Base-by-base conservation (phyloP, 768 basidiomycete species). In the Phlebiopsis flavidoalba region DNA sequence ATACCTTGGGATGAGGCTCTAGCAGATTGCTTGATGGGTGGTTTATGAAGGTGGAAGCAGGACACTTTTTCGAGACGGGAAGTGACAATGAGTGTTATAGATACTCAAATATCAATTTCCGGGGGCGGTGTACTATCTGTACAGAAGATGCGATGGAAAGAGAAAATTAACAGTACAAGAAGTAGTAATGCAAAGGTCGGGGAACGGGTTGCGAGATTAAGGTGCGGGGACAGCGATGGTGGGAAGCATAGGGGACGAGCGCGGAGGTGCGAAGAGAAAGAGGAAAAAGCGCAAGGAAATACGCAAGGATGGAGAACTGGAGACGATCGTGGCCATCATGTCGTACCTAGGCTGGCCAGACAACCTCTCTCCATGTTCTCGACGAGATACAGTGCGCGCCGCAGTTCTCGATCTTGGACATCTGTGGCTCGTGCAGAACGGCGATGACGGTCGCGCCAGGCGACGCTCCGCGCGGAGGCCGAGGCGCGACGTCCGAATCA, bases 401-500 rank as follows among this genome's bases (percentile, higher is more conserved):
- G 51, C 80, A 81, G 59, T 77, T 74, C 65, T 81, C 78, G 50
- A 85, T 81, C 66, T 83, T 76, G 31, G 72, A 66, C 57, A 86
- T 74, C 64, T 83, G 67, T 91, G 89, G 57, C 81, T 83, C 8
- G 90, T 92, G 75, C 88, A 89, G 10, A n/a, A 91, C 79, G 5
- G 89, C 90, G 45, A 92, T 78, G 22, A 89, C 88, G 11, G 79
- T 86, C 12, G 87, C 84, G 35, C 90, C 90, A 83, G 0, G 88
- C 88, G 35, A 88, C 80, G 11, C 89, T n/a, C 90, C 0, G 88
- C 83, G 31, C 77, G 76, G 69, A 93, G 85, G 21, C 88, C 57
- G 78, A 78, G 35, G 84, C n/a, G 79, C 48, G 83, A 90, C n/a
- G 67, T 93, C 90, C 89, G 54, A 93, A 84, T 31, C n/a, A 92